phyloP scores from a whole-genome alignment of 164 flowering plant species.

The Magnolia changhungtana region DNA sequence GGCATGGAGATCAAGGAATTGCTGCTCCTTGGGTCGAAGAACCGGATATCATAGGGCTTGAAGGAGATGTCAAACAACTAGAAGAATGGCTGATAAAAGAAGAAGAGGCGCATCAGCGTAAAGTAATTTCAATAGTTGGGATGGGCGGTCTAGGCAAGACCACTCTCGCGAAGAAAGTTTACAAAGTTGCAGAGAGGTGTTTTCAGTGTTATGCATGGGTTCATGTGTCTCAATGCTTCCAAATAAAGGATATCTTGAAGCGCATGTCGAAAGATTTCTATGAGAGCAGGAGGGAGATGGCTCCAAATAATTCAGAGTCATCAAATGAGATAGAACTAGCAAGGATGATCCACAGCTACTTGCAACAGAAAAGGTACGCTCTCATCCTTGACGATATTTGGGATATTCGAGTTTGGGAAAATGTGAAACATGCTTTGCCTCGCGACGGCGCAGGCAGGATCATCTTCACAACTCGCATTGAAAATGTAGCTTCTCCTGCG shows the following conservation, averaged over 20 bases:
- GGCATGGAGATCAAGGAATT: neutral
- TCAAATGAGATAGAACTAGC: neutral
- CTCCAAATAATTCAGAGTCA: neutral
- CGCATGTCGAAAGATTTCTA: neutral
- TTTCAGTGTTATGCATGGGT: conserved; percentile 4
- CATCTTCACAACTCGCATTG: conserved; percentile 13
- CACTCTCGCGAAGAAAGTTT: neutral
- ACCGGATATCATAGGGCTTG: conserved; percentile 3
- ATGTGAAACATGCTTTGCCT: conserved; percentile 4
- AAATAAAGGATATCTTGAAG: neutral
- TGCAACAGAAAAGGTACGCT: conserved; percentile 13
- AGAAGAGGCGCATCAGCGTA: neutral
- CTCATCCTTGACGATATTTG: conserved; percentile 28
- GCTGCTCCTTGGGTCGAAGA: conserved; percentile 9
- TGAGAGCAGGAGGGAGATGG: neutral
- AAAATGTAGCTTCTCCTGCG: neutral
- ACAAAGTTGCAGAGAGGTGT: neutral
- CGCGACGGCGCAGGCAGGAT: neutral
- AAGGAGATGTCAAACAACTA: neutral
- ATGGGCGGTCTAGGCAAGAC: conserved; percentile 8
- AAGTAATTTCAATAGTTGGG: conserved; percentile 5
- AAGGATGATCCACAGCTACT: neutral
- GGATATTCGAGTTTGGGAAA: conserved; percentile 5
- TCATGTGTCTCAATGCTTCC: conserved; percentile 1
- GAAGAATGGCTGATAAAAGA: neutral